Evolutionary conservation across 257 asterid genomes (phyloP), one percentile per base, ranked within the genome.

Genomic region (Nicotiana benthamiana): DNA sequence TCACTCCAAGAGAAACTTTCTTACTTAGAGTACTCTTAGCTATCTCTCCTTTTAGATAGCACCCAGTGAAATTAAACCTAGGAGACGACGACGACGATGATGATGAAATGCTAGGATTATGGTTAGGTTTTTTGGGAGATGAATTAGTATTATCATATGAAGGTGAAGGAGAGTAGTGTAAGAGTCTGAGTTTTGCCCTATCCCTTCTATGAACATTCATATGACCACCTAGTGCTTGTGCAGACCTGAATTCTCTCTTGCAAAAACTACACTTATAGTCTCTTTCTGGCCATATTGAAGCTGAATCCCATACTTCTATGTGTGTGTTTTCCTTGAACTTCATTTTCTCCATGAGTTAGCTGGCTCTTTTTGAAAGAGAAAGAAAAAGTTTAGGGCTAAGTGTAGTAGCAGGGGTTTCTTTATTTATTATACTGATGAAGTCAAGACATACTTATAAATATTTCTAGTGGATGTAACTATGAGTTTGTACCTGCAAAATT

Each of bases 231-330:
- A 40, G 12, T 0, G 12, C 48, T 40, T 40, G 48, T 40, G 48
- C 48, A 40, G 48, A 40, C 48, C 48, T 40, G 48, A 40, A 40
- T 9, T 40, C 48, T 40, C 48, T 40, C 48, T 40, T 40, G 89
- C 93, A 91, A 59, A 90, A 91, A 88, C 88, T 88, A 89, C 93
- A 91, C 5, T 54, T 82, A 84, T 88, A 91, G 87, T 83, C 84
- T 17, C 94, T 87, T 18, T 87, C 90, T 28, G 93, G 92, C 97
- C 97, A 89, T 57, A 40, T 40, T 9, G 89, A 87, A 1, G 56
- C 56, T 52, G 86, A 89, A 27, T 51, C 56, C 56, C 56, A 13
- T 51, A 51, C 2, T 51, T 51, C 17, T 51, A 51, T 51, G 18
- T 12, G 56, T 51, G 5, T 51, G 56, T 13, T 51, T 51, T 51